Evolutionary conservation across 1,284 basidiomycete genomes (phyloP).

Genomic region (Puccinia hordei): DNA sequence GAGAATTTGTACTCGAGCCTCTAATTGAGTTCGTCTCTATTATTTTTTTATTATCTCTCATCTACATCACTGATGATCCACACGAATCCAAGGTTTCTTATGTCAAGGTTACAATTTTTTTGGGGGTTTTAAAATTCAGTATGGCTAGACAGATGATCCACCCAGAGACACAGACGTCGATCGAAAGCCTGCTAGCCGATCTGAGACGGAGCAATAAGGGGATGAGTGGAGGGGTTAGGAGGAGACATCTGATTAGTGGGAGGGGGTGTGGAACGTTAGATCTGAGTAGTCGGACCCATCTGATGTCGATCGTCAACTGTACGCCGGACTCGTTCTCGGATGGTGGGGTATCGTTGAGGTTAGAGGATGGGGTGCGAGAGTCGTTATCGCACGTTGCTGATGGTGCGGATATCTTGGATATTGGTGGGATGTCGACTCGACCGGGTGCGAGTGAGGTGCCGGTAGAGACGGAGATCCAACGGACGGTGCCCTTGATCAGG

Average conservation of each 20-base stretch:
- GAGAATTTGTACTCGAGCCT: constrained; percentile 89
- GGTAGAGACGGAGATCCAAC: constrained; percentile 68
- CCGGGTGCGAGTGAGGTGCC: constrained; percentile 73
- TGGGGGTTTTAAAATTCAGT: background rate
- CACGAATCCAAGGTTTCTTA: background rate
- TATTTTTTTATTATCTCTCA: background rate
- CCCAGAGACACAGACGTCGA: constrained; percentile 5
- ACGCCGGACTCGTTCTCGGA: constrained; percentile 99
- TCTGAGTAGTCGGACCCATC: constrained; percentile 63
- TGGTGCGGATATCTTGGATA: constrained; percentile 79
- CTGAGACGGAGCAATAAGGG: background rate
- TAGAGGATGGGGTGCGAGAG: constrained; percentile 11
- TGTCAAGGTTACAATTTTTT: background rate
- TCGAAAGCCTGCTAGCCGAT: background rate
- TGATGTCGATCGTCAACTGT: constrained; percentile 93
- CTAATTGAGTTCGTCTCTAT: constrained; percentile 65
- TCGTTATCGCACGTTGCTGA: constrained; percentile 57
- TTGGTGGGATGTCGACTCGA: constrained; percentile 91
- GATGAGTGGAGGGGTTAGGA: background rate
- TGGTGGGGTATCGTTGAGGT: constrained; percentile 67
- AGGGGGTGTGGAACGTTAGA: constrained; percentile 54
- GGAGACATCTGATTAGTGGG: constrained; percentile 61
- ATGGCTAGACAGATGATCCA: constrained; percentile 28
- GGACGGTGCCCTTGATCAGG: constrained; percentile 68
- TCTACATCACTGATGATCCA: background rate